These are phyloP conservation scores for Omphalea diandra DNA, from an alignment of 441 rosid genomes.

Conservation along the genomic window DNA sequence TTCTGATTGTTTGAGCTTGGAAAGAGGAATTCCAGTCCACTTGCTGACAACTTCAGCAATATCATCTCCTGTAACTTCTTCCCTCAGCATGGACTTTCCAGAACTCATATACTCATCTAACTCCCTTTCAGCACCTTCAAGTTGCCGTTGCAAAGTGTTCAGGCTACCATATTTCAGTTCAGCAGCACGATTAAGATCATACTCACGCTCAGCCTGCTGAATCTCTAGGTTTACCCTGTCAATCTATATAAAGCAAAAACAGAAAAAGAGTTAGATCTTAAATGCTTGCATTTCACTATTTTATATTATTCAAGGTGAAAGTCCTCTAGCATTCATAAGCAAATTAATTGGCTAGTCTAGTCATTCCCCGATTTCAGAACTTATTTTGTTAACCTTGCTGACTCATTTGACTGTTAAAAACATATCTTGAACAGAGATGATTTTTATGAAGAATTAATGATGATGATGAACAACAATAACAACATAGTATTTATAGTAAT, in stretches of 20 bases:
- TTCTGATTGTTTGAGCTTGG: constrained; percentile 93
- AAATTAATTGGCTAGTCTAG: background rate
- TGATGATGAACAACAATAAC: too few species aligned
- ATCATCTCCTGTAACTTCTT: constrained; percentile 90
- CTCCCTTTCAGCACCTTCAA: constrained; percentile 81
- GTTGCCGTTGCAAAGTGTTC: constrained; percentile 82
- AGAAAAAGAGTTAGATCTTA: background rate
- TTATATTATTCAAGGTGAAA: background rate
- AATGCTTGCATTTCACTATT: background rate
- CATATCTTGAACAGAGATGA: background rate
- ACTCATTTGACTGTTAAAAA: background rate
- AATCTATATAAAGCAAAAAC: constrained; percentile 42
- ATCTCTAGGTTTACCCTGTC: constrained; percentile 95
- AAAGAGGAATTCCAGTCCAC: constrained; percentile 97
- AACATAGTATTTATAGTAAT: too few species aligned
- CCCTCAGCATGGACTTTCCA: constrained; percentile 94
- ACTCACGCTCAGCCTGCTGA: constrained; percentile 98
- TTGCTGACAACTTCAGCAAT: constrained; percentile 96
- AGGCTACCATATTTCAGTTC: constrained; percentile 95
- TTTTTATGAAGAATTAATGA: background rate
- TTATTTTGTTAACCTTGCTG: background rate
- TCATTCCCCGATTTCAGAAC: background rate
- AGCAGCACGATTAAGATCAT: constrained; percentile 98
- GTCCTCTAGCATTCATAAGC: too few species aligned
- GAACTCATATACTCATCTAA: constrained; percentile 80